A percentile compares a stretch with the other conserved stretches of the same genome.
phyloP scores from a whole-genome alignment of 768 basidiomycete genomes.

The Pleurotus tuber-regium region DNA sequence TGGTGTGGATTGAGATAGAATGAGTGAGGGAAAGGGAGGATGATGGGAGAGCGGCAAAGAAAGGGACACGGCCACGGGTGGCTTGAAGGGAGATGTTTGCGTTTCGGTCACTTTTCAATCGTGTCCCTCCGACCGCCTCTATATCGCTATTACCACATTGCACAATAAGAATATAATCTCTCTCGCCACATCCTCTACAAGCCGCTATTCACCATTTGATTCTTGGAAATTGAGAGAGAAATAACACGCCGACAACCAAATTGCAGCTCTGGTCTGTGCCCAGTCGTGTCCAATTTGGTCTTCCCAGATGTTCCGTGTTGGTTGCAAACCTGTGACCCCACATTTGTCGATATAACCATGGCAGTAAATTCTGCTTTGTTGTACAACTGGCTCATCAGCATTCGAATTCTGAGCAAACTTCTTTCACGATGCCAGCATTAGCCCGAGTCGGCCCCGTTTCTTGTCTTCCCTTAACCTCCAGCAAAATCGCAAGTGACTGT shows the following conservation, averaged over 20 bases:
- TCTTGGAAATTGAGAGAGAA: neutral
- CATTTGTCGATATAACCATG: neutral
- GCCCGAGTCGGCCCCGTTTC: neutral
- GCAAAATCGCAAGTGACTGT: neutral
- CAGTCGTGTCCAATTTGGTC: constrained; percentile 5
- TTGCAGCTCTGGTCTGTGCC: neutral
- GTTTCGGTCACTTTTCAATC: constrained; percentile 8
- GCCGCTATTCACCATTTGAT: neutral
- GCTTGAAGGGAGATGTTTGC: constrained; percentile 42
- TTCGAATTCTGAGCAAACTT: neutral
- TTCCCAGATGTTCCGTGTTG: constrained; percentile 6
- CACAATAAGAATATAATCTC: neutral
- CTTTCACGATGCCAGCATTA: neutral
- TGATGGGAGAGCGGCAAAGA: constrained; percentile 49
- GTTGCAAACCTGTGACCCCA: constrained; percentile 1
- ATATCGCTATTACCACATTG: neutral
- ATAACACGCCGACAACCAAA: neutral
- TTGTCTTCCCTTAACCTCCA: constrained; percentile 1
- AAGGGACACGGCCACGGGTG: constrained; percentile 55
- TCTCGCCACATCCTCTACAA: neutral
- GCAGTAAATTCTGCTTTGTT: neutral
- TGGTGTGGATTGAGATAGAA: constrained; percentile 28
- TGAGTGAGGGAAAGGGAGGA: constrained; percentile 42
- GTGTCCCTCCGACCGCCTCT: constrained; percentile 9
- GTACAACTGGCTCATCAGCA: neutral